Base-by-base conservation (phyloP, 1,139 yeast genomes). In the Wickerhamomyces sp. region DNA sequence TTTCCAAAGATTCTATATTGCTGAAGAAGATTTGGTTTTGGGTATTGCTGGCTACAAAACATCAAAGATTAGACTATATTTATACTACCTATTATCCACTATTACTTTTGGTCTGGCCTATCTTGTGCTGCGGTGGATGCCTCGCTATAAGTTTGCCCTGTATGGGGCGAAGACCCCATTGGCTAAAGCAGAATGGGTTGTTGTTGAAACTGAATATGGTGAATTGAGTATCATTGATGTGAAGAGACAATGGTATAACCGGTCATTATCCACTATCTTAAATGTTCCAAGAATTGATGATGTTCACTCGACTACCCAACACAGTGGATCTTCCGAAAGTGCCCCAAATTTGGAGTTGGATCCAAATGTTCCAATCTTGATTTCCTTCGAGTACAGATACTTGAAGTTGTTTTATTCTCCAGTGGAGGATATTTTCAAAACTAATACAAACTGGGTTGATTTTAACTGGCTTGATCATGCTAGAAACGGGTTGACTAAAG, bases 1-100 rank as follows among this genome's bases (percentile, higher is more conserved):
- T 43, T 74, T 73, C 55, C 99, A 93, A 65, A 73, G 97, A 45
- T 89, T 86, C 62, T 93, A 93, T 63, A 78, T 94, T 52, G 93
- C 96, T 0, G 98, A 94, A 63, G 99, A 93, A 61, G 99, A 93
- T 67, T 70, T 93, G 60, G 93, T 91, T 18, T 78, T 94, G 49
- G 96, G 95, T 50, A 85, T 93, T 54, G 98, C 97, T 0, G 99
- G 98, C 4, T 93, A 87, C 63, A 68, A 67, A 45, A 77, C 82
- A 26, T 77, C 82, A 27, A 61, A 61, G 43, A 48, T 73, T 54
- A 79, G 81, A 47, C 60, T 66, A 8, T 40, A 68, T 0, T 29
- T 76, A 0, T 90, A 84, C 62, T 75, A 77, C 49, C 13, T 76
- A 0, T 49, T 86, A 3, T 84, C 91, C 53, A 50, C 77, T 1